Percentiles rank a stretch among this genome's conserved stretches.
Evolutionary conservation across 345 rosid species (phyloP).

Genomic region (Citrus sp.): DNA sequence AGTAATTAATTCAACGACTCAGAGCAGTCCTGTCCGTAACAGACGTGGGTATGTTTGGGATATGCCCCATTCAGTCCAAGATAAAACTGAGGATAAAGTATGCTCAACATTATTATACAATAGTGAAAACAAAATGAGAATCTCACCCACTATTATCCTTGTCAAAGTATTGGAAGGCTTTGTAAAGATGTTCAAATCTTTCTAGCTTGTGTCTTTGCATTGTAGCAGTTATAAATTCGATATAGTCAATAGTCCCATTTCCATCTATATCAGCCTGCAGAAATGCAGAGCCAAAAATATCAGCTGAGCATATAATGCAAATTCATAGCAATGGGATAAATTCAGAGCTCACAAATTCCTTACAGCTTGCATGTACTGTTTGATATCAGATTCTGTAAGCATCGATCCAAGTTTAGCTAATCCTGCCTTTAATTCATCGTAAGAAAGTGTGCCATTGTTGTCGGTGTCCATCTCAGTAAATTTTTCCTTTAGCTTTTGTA

Average conservation of each 20-base stretch:
- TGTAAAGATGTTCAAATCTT: too few relatives aligned
- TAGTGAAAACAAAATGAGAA: not conserved
- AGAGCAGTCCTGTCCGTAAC: not conserved
- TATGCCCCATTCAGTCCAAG: too few relatives aligned
- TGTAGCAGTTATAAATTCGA: too few relatives aligned
- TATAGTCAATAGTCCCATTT: too few relatives aligned
- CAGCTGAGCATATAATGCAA: too few relatives aligned
- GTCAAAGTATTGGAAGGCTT: too few relatives aligned
- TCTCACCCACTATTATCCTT: conserved; percentile 63
- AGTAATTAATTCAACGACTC: not conserved
- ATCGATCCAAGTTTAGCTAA: conserved; percentile 73
- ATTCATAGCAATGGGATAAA: too few relatives aligned
- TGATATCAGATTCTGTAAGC: conserved; percentile 70
- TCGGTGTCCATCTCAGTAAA: conserved; percentile 81
- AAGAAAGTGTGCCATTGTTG: conserved; percentile 79
- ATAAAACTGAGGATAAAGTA: too few relatives aligned
- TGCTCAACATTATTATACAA: not conserved
- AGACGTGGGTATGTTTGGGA: too few relatives aligned
- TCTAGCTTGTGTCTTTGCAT: too few relatives aligned
- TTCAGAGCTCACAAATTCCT: not conserved
- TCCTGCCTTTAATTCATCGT: conserved; percentile 70
- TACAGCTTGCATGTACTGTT: conserved; percentile 79
- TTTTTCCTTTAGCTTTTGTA: conserved; percentile 72
- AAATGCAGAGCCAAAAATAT: too few relatives aligned
- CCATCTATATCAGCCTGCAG: too few relatives aligned